A percentile compares a stretch with the other conserved stretches of the same genome.
Evolutionary conservation across 208 protist genomes (phyloP).

Genomic region (Trypanosoma melophagium): DNA sequence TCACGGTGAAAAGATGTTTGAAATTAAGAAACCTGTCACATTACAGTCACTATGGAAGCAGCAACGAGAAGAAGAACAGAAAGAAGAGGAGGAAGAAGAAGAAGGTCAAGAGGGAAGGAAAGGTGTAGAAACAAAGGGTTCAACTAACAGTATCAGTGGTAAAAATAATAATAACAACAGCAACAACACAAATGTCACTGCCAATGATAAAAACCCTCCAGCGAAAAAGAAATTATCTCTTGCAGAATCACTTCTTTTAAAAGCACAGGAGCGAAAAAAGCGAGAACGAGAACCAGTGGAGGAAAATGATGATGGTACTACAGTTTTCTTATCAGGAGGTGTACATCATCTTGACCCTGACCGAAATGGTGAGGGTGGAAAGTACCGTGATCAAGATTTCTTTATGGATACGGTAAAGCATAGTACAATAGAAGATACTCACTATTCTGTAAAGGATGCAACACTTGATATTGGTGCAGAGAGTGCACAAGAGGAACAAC

Average conservation of each 20-base stretch:
- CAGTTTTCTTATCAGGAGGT: constrained; percentile 17
- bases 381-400: constrained; percentile 79
- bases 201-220: background rate
- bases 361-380: constrained; percentile 30
- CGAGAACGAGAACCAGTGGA: constrained; percentile 37
- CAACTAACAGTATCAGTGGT: background rate
- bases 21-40: constrained; percentile 59
- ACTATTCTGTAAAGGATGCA: constrained; percentile 89
- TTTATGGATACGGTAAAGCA: constrained; percentile 70
- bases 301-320: constrained; percentile 14
- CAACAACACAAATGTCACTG: background rate
- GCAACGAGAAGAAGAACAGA: constrained; percentile 21
- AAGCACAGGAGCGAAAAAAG: constrained; percentile 84
- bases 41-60: constrained; percentile 47
- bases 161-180: background rate
- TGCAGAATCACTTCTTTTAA: constrained; percentile 73
- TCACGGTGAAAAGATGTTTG: constrained; percentile 79
- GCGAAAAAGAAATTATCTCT: constrained; percentile 59
- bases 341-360: background rate
- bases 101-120: background rate
- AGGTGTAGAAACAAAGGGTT: background rate
- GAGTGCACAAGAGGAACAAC: constrained; percentile 73
- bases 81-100: constrained; percentile 20
- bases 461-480: constrained; percentile 88
- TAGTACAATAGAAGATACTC: constrained; percentile 69